A percentile compares a stretch with the other conserved stretches of the same genome.
These are phyloP conservation scores for Botrytis galanthina DNA, from an alignment of 2,329 filamentous ascomycete species.

Conservation along the genomic window DNA sequence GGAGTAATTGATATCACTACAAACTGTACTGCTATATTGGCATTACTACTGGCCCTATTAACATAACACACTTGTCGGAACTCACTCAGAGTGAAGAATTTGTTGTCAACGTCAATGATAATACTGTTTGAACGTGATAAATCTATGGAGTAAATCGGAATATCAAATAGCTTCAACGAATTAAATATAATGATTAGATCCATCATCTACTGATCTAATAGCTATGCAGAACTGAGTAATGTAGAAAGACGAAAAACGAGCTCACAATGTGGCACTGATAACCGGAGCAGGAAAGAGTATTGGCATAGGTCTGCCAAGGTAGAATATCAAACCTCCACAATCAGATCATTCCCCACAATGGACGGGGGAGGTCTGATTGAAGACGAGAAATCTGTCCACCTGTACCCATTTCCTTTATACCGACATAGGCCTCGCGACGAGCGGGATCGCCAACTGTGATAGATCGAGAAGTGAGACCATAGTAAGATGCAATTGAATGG, in stretches of 20 bases:
- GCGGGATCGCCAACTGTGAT: constrained; percentile 69
- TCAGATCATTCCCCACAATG: constrained; percentile 53
- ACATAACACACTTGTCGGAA: neutral
- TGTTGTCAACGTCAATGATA: neutral
- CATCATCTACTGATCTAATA: constrained; percentile 9
- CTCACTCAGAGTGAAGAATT: neutral
- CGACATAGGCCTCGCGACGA: constrained; percentile 79
- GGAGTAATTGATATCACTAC: neutral
- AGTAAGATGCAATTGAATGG: constrained; percentile 88
- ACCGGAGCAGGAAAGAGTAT: neutral
- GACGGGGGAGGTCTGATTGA: constrained; percentile 51
- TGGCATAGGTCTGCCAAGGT: neutral
- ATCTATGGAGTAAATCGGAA: neutral
- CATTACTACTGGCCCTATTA: neutral
- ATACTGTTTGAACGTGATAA: neutral
- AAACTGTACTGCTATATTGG: neutral
- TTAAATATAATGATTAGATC: constrained; percentile 1
- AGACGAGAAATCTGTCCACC: constrained; percentile 26
- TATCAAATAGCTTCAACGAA: neutral
- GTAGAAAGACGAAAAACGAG: neutral
- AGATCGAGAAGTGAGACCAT: constrained; percentile 79
- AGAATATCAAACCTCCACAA: neutral
- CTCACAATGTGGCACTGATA: neutral
- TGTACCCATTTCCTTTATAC: constrained; percentile 53
- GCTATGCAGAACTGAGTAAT: constrained; percentile 1